Evolutionary conservation across 1,284 basidiomycete species (phyloP), one percentile per base, ranked within the genome.

Genomic region (Leccinum subrobustum): DNA sequence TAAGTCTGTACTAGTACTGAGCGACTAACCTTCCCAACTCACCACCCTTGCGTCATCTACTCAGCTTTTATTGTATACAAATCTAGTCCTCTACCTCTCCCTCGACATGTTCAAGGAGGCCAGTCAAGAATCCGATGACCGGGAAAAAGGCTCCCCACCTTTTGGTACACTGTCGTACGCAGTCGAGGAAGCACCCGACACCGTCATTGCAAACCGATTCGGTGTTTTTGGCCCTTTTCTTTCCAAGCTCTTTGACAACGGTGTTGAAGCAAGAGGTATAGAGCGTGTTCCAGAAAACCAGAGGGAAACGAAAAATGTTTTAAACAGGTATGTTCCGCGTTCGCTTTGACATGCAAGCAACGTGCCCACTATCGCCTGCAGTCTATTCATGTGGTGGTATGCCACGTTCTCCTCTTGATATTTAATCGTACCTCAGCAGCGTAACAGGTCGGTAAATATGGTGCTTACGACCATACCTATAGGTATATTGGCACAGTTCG

Each of bases 381-480:
- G 81, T 65, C 64, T 82, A 42, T 68, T 83, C 20, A 79, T 82
- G 78, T 81, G 81, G 79, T 82, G 79, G 81, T 79, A 56, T 62
- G 75, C 61, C 48, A n/a, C n/a, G 11, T 23, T 37, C 27, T 51
- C 25, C 23, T 53, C 25, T 57, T 37, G 1, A 48, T 18, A 4
- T 51, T 11, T 18, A 37, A 53, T 35, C 4, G 9, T 53, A 8
- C 7, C 62, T 64, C 56, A 63, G 25, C 7, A 51, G 60, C 14
- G 16, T n/a, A 39, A 56, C 47, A 80, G 78, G 76, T 81, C 80
- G 29, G 80, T 79, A 60, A 81, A 82, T 57, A 76, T 73, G 48
- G 82, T 83, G 1, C 69, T 85, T 37, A 79, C 78, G 2, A 83
- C 82, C 1, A 81, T 88, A 57, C 84, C 86, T 0, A 79, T 86